phyloP scores from a whole-genome alignment of 1,139 yeast species.

The Blastobotrys aristatus region DNA sequence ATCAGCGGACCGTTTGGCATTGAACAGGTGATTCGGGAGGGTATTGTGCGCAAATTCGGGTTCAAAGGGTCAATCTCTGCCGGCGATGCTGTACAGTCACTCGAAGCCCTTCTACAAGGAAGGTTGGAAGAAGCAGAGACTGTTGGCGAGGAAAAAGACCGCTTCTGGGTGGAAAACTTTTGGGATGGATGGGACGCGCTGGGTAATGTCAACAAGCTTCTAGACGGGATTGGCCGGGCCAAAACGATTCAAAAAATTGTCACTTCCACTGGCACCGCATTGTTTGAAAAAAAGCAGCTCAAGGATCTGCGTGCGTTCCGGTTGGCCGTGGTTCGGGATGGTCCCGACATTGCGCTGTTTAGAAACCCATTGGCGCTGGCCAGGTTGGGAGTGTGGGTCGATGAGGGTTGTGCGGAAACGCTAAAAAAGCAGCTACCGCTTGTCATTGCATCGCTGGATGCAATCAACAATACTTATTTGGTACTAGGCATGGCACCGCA shows the following conservation, averaged over 20 bases:
- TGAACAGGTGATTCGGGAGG: slow-evolving; percentile 78
- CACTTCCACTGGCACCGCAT: slow-evolving; percentile 82
- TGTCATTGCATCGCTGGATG: slow-evolving; percentile 82
- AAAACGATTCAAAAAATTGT: slow-evolving; percentile 78
- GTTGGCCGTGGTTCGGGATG: slow-evolving; percentile 83
- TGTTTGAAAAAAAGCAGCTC: slow-evolving; percentile 74
- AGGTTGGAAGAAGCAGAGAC: slow-evolving; percentile 5
- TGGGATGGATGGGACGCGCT: slow-evolving; percentile 97
- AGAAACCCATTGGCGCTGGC: slow-evolving; percentile 81
- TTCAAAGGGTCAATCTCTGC: slow-evolving; percentile 85
- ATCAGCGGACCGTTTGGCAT: slow-evolving; percentile 74
- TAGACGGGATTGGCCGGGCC: slow-evolving; percentile 74
- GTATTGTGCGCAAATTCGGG: slow-evolving; percentile 82
- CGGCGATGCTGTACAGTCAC: slow-evolving; percentile 86
- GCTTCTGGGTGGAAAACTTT: slow-evolving; percentile 80
- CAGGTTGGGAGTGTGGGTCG: slow-evolving; percentile 83
- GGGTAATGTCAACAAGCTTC: slow-evolving; percentile 55
- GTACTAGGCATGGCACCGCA: slow-evolving; percentile 85
- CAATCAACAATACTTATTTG: slow-evolving; percentile 67
- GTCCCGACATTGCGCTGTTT: slow-evolving; percentile 73
- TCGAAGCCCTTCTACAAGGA: slow-evolving; percentile 73
- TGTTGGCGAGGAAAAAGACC: slow-evolving; percentile 37
- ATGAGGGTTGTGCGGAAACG: slow-evolving; percentile 82
- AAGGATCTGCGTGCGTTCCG: slow-evolving; percentile 78
- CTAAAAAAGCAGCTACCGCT: slow-evolving; percentile 69